Base-by-base conservation (phyloP, 108 stramenopile genomes). In the Craspedostauros australis region DNA sequence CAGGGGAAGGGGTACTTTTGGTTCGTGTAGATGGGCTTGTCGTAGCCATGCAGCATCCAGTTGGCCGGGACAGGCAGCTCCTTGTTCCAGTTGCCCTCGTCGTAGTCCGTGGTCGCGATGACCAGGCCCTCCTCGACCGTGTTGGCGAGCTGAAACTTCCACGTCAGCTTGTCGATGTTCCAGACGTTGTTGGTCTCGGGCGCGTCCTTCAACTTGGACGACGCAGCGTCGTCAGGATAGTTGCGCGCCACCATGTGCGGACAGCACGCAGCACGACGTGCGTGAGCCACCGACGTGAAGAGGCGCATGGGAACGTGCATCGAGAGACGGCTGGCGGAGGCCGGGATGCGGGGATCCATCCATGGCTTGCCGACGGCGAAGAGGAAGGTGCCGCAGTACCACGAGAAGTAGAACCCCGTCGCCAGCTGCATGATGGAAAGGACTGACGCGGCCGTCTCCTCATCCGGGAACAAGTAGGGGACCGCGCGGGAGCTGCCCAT, bases 21-120 rank as follows among this genome's bases (percentile, higher is more conserved):
- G 38, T 79, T 79, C 30, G 78, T 79, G 36, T 79, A 79, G 11
- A 79, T 71, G 15, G 73, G 73, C 38, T 79, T 69, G 28, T 52
- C 28, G 27, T 57, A 41, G 2, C 63, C 72, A 23, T 65, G 64
- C 3, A 73, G 48, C 64, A 66, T 79, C 78, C 78, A 79, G 52
- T 79, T 64, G 27, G 65, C 54, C 0, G 78, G 78, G 14, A 79
- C 42, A 15, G 44, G 16, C 14, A 73, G 66, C 12, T 57, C 42
- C 31, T 22, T 7, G 7, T 54, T 37, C 2, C 9, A 41, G 15
- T 22, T 9, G 11, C 5, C 16, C n/a, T n/a, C n/a, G n/a, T n/a
- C n/a, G n/a, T n/a, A n/a, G 25, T 62, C 50, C 39, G 20, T 20
- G 1, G 37, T 5, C 1, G 65, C 60, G 14, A 50, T 23, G 19